Conservation (phyloP, 1,284 basidiomycete species). For the Irpex rosettiformis region DNA sequence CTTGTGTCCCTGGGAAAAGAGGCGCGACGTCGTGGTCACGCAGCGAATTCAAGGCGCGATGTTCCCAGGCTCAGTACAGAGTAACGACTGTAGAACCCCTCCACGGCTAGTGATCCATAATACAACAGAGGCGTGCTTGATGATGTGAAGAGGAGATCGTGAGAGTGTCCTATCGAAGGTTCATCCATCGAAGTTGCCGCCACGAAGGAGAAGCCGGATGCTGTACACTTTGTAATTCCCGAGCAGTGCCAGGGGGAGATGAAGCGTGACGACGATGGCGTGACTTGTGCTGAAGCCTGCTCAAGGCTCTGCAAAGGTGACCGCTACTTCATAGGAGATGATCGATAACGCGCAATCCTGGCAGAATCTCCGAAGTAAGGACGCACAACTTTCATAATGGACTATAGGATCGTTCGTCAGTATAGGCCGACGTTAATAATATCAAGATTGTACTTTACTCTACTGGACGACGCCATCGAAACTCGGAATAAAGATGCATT, state of each 20-base stretch:
- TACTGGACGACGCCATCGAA: not conserved
- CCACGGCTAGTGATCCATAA: not conserved
- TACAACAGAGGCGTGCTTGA: not conserved
- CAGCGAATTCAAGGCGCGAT: not conserved
- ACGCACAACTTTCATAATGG: not conserved
- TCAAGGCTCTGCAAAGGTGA: too few species aligned
- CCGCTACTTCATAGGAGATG: too few species aligned
- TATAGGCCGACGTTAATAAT: not conserved
- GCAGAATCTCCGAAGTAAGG: not conserved
- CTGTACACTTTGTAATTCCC: not conserved
- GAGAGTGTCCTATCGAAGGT: not conserved
- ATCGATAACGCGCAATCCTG: too few species aligned
- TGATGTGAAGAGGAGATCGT: not conserved
- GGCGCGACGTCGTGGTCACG: not conserved
- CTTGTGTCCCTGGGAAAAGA: not conserved
- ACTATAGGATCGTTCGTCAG: not conserved
- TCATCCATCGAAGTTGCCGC: not conserved
- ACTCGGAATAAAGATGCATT: not conserved
- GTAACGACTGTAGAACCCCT: not conserved
- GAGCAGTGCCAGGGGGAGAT: not conserved
- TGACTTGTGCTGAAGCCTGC: not conserved
- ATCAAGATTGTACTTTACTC: not conserved
- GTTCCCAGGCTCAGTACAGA: not conserved
- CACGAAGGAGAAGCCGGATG: not conserved
- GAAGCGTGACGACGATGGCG: not conserved